These are phyloP conservation scores for Metschnikowia koreensis DNA, from an alignment of 805 yeast species.

Conservation along the genomic window DNA sequence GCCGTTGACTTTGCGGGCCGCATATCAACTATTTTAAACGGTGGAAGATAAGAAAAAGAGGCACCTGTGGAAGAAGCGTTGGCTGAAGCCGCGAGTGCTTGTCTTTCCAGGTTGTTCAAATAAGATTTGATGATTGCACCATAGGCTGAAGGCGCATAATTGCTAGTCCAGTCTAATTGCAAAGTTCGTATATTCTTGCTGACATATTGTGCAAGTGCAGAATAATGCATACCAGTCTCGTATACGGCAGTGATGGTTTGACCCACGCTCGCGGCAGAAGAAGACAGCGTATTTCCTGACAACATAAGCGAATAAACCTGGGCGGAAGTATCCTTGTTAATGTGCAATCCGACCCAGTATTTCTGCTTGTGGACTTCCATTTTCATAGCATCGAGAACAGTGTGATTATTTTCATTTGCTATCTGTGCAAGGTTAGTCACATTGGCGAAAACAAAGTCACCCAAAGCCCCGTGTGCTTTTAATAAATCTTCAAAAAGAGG, in stretches of 20 bases:
- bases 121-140: conserved; percentile 15
- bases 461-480: conserved; percentile 13
- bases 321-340: conserved; percentile 27
- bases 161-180: conserved; percentile 23
- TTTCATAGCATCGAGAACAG: conserved; percentile 20
- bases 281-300: conserved; percentile 15
- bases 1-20: conserved; percentile 22
- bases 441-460: conserved; percentile 20
- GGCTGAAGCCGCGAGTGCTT: conserved; percentile 9
- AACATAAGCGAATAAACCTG: conserved; percentile 19
- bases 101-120: conserved; percentile 18
- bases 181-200: conserved; percentile 20
- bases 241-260: conserved; percentile 22
- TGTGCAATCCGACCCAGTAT: conserved; percentile 32
- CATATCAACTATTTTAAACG: conserved; percentile 22
- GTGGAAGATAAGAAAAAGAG: conserved; percentile 23
- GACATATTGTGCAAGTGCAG: conserved; percentile 37
- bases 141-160: conserved; percentile 22
- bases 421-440: conserved; percentile 11
- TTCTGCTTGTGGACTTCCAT: conserved; percentile 26
- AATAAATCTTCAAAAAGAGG: conserved; percentile 21
- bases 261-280: conserved; percentile 18
- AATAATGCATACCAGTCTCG: conserved; percentile 30
- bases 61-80: conserved; percentile 14
- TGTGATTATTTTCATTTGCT: conserved; percentile 20